phyloP scores from a whole-genome alignment of 139 green algal genomes.

The Asterochloris sp. region DNA sequence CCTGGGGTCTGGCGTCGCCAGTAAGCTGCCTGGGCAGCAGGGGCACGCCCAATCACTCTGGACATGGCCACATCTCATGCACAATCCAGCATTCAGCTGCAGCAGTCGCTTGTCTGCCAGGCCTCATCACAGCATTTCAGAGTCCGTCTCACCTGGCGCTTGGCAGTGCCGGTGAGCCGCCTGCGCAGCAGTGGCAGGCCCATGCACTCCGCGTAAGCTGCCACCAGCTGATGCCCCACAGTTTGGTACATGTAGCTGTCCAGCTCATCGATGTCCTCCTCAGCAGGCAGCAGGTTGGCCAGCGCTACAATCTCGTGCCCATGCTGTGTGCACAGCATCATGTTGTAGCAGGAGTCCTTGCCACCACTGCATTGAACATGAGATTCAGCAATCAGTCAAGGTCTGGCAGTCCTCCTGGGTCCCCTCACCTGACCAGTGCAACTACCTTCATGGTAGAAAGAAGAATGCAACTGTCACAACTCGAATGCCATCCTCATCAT shows the following conservation, averaged over 20 bases:
- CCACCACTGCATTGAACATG: conserved; percentile 48
- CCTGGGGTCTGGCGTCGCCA: no score
- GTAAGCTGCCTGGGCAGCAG: no score
- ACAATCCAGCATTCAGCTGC: no score
- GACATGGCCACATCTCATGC: no score
- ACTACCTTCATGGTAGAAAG: no score
- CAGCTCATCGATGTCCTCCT: conserved; percentile 72
- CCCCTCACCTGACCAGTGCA: no score
- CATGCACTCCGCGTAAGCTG: conserved; percentile 74
- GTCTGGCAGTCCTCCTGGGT: no score
- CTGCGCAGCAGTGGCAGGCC: conserved; percentile 81
- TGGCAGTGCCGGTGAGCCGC: conserved; percentile 57
- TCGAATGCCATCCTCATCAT: no score
- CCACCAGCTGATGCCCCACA: conserved; percentile 86
- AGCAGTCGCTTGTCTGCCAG: neutral
- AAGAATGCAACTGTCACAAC: no score
- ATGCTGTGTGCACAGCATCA: conserved; percentile 46
- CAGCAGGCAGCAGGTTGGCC: conserved; percentile 68
- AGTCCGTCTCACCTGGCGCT: conserved; percentile 9
- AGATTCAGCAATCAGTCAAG: no score
- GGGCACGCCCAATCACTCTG: no score
- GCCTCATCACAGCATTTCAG: neutral
- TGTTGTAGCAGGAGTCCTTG: conserved; percentile 77
- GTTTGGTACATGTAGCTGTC: conserved; percentile 97
- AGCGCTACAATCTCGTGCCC: conserved; percentile 68